Evolutionary conservation across 495 filamentous ascomycete genomes (phyloP), one percentile per base, ranked within the genome.

Genomic region (Aspergillus biplanus): DNA sequence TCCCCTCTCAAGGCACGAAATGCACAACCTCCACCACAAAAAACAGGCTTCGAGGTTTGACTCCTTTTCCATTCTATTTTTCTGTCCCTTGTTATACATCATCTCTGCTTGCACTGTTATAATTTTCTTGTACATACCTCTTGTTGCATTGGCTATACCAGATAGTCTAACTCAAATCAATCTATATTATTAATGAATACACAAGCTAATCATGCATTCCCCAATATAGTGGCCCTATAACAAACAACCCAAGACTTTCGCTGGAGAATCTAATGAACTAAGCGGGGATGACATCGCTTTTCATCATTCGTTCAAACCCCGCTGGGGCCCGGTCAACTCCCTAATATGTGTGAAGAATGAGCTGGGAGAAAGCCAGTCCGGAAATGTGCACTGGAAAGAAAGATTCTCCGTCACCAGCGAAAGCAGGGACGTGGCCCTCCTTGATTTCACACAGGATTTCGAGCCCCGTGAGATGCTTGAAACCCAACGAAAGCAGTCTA

Each of bases 161-260:
- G 72, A 44, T 44, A 44, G 39, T 44, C 8, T 11, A 44, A 44
- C n/a, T 11, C n/a, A 3, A 44, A 44, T 44, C 8, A 15, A 44
- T 44, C 4, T 44, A 15, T 44, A 44, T 44, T 44, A 15, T 11
- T 44, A 4, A 44, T 44, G 11, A 27, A 27, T 27, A 27, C 21
- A 78, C 78, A 75, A 78, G 73, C 72, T 79, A 72, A 75, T 75
- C 73, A 79, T 35, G 57, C 57, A 63, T 64, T 68, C 71, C 78
- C 77, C 75, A 69, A 74, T 82, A 69, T 86, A 97, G 93, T 96
- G 88, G 86, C 92, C 92, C 44, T 92, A 95, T 77, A 80, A 89
- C 72, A 93, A 92, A 73, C 84, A 84, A 68, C 80, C 89, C 42
- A 92, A 92, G 71, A 84, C 84, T 18, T 79, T 76, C 64, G 78